These are phyloP conservation scores for Phialocephala subalpina DNA, from an alignment of 2,329 filamentous ascomycete species.

Conservation along the genomic window DNA sequence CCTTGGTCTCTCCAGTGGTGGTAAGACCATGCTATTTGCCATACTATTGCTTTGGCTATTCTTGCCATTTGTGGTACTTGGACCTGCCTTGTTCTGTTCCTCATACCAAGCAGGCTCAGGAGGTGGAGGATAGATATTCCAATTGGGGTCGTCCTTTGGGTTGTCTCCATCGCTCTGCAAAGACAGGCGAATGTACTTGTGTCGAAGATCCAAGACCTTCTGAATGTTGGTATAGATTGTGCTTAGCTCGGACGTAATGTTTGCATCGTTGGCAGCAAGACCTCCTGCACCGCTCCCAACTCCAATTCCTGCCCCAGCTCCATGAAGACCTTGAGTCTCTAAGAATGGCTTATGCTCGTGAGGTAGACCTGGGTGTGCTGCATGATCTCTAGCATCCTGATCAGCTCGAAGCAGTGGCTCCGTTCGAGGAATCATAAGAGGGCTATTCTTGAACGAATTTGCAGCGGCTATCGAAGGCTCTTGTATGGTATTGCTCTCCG, in stretches of 20 bases:
- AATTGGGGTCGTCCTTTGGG: slow-evolving; percentile 82
- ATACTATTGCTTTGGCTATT: slow-evolving; percentile 59
- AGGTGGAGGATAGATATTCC: slow-evolving; percentile 90
- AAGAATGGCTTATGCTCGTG: slow-evolving; percentile 63
- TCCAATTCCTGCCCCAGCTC: slow-evolving; percentile 65
- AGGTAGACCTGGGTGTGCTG: slow-evolving; percentile 57
- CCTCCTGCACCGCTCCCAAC: slow-evolving; percentile 68
- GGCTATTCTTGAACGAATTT: slow-evolving; percentile 18
- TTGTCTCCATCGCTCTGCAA: slow-evolving; percentile 85
- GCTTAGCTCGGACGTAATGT: slow-evolving; percentile 83
- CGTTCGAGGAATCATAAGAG: slow-evolving; percentile 28
- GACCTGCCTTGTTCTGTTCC: slow-evolving; percentile 41
- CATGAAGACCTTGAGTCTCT: slow-evolving; percentile 61
- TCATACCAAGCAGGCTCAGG: slow-evolving; percentile 90
- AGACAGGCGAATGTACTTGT: slow-evolving; percentile 88
- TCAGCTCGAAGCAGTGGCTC: slow-evolving; percentile 41
- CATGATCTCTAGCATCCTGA: slow-evolving; percentile 49
- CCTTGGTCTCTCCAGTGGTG: slow-evolving; percentile 41
- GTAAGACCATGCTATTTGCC: slow-evolving; percentile 44
- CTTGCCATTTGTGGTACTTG: slow-evolving; percentile 36
- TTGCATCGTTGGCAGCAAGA: slow-evolving; percentile 76
- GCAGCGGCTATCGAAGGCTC: slow-evolving; percentile 35
- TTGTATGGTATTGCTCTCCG: slow-evolving; percentile 43
- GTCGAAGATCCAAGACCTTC: slow-evolving; percentile 84
- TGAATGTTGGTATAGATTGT: slow-evolving; percentile 92